Percentiles rank a stretch among this genome's conserved stretches.
phyloP scores from a whole-genome alignment of 1,284 basidiomycete species.

The Leccinum solheimii region DNA sequence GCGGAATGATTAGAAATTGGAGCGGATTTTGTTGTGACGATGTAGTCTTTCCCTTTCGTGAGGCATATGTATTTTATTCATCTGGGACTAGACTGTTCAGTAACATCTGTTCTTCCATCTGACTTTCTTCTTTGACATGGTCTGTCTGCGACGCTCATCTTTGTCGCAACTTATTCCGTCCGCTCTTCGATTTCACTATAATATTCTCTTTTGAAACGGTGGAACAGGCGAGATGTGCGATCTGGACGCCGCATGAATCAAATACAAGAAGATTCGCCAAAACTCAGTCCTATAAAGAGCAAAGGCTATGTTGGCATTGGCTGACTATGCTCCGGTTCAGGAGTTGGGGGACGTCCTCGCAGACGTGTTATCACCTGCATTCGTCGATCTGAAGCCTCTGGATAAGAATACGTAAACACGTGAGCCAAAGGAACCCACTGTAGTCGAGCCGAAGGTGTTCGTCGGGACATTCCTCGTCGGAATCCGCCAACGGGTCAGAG shows the following conservation, averaged over 20 bases:
- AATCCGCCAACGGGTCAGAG: conserved; percentile 67
- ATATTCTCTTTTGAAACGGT: conserved; percentile 25
- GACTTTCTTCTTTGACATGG: conserved; percentile 18
- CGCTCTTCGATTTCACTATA: conserved; percentile 22
- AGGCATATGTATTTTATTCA: conserved; percentile 42
- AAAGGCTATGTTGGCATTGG: conserved; percentile 14
- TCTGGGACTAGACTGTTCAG: conserved; percentile 39
- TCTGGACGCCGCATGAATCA: conserved; percentile 1
- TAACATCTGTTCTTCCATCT: conserved; percentile 33
- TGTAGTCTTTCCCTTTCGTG: conserved; percentile 29
- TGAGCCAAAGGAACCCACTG: conserved; percentile 44
- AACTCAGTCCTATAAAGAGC: background rate
- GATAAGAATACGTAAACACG: conserved; percentile 6
- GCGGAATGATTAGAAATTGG: conserved; percentile 54
- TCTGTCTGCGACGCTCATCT: conserved; percentile 14
- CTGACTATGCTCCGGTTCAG: conserved; percentile 36
- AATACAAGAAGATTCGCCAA: conserved; percentile 6
- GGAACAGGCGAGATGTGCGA: conserved; percentile 9
- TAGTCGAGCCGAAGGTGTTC: conserved; percentile 65
- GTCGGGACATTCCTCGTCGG: conserved; percentile 68
- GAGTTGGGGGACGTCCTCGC: conserved; percentile 49
- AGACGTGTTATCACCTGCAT: conserved; percentile 59
- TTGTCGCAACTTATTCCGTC: conserved; percentile 12
- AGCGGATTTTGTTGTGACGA: conserved; percentile 31
- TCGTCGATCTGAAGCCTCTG: conserved; percentile 47